Evolutionary conservation across 345 rosid species (phyloP), one percentile per base, ranked within the genome.

Genomic region (Brassica cretica): DNA sequence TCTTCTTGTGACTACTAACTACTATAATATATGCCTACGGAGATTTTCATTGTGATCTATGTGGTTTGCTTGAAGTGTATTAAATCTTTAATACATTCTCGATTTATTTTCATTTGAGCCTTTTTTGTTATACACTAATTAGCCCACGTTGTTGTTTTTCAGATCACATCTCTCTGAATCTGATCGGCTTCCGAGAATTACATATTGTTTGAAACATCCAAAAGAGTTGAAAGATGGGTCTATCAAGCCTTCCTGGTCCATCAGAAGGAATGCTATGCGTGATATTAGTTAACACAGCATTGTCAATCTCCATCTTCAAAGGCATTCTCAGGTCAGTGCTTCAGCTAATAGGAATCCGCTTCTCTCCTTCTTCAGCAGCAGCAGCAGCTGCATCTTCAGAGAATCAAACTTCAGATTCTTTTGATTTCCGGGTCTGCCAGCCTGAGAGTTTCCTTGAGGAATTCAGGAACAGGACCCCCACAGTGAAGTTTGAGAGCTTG

Each of bases 261-360:
- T 93, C 98, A 55, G 98, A 91, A 84, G 96, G 97, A 84, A 85
- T 93, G 73, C 69, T 93, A 15, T 88, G 96, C 55, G 82, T 91
- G 33, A 72, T 93, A 76, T 71, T 91, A 82, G 95, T 91, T 6
- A 91, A 91, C 88, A 91, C 98, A 4, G 97, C 96, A n/a, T 69
- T 88, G 60, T 90, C 98, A 4, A 85, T 91, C 75, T 91, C 95
- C 46, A 73, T 94, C 21, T 80, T 94, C 53, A 89, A 90, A 82
- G 89, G 89, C 76, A 77, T 91, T 51, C 82, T 91, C 44, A 60
- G 91, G 62, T 80, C 96, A 19, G 86, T 93, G 68, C 93, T 93
- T 62, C 82, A 85, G 32, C 51, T 90, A 7, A 82, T 93, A 0
- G 97, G 98, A 66, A 83, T 91, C 82, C 79, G 67, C 33, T 78